Conservation (phyloP, 768 basidiomycete genomes). For the Kockovaella imperatae region DNA sequence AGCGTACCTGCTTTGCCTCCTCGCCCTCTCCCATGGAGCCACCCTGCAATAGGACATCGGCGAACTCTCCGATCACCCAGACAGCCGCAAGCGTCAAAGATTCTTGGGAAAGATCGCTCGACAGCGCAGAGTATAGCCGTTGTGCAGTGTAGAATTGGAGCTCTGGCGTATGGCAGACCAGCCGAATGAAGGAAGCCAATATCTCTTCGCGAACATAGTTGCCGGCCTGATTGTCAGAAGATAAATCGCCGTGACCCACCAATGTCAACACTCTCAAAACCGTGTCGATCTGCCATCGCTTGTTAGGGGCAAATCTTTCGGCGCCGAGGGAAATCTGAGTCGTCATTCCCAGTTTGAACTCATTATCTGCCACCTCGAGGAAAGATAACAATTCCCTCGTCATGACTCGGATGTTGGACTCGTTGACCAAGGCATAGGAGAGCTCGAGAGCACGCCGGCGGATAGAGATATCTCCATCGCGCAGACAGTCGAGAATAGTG, state of each 20-base stretch:
- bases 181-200: constrained; percentile 84
- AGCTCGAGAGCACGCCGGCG: constrained; percentile 91
- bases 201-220: constrained; percentile 98
- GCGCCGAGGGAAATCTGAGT: constrained; percentile 94
- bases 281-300: constrained; percentile 98
- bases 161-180: constrained; percentile 94
- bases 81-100: constrained; percentile 85
- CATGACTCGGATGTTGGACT: constrained; percentile 82
- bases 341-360: constrained; percentile 96
- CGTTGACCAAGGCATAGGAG: constrained; percentile 94
- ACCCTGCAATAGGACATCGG: constrained; percentile 78
- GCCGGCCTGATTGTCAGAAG: constrained; percentile 60
- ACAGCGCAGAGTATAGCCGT: constrained; percentile 77
- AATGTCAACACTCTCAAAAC: constrained; percentile 84
- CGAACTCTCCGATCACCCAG: constrained; percentile 96
- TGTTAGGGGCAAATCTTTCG: constrained; percentile 92
- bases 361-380: constrained; percentile 95
- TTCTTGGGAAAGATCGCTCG: constrained; percentile 89
- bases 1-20: constrained; percentile 57
- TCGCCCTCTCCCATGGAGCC: constrained; percentile 69
- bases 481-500: constrained; percentile 95
- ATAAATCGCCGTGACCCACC: constrained; percentile 46
- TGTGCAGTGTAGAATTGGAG: constrained; percentile 91
- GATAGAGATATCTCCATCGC: constrained; percentile 99
- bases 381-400: constrained; percentile 89